Evolutionary conservation across 805 yeast genomes (phyloP), one percentile per base, ranked within the genome.

Genomic region (Metschnikowia hibisci): DNA sequence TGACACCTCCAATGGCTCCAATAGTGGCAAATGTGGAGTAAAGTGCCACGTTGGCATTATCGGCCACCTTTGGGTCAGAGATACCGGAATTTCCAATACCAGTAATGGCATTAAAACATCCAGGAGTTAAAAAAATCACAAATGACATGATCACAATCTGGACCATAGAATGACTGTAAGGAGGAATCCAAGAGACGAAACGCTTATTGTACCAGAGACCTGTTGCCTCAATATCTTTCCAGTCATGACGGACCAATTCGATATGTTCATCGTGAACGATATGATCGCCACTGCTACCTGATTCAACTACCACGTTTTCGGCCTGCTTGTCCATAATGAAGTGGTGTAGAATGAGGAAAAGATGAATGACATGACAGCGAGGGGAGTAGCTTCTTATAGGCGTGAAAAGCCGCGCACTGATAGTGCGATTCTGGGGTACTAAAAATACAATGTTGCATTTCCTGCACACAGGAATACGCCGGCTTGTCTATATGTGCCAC

Each of bases 1-100:
- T 66, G 26, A 80, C 68, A 51, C 84, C 84, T 10, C 78, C 73
- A 48, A 78, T 70, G 58, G 78, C 76, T 10, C 82, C 83, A 46
- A 77, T 51, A n/a, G 76, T 64, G 20, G 82, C 81, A 53, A 79
- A 79, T 1, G 79, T 73, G 33, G 74, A 66, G 56, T 78, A 71
- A 32, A 78, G 63, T 7, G 82, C 81, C 33, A 74, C 77, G 46
- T 66, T 67, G 14, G 81, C 73, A 51, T 76, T 67, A 51, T 74
- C 73, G 30, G 76, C 67, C 20, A 71, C 69, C 20, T 51, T 50
- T 40, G 63, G 65, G 45, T 60, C 58, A 34, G 64, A 57, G 51
- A 64, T 62, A 41, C 75, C 74, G 22, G 74, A 67, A 41, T 76
- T 77, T 39, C 78, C 78, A 39, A 76, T 61, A 53, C 80, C 80